These are phyloP conservation scores for Paulownia fortunei DNA, from an alignment of 257 asterid species.

Conservation along the genomic window DNA sequence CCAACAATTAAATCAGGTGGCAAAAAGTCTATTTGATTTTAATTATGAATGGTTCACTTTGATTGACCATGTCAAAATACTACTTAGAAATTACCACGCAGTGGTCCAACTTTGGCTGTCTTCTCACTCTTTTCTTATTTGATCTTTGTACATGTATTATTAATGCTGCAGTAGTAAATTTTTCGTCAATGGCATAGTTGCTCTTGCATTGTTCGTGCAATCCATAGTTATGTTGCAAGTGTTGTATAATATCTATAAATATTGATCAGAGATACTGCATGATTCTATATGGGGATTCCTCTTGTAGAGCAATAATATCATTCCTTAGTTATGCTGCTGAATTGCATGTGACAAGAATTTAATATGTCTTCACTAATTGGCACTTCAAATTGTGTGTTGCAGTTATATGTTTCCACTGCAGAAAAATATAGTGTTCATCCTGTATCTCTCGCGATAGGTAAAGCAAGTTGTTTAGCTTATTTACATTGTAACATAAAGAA, in stretches of 20 bases:
- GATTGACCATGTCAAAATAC: constrained; percentile 14
- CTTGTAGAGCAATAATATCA: constrained; percentile 4
- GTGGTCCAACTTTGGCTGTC: not conserved
- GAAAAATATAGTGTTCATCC: constrained; percentile 66
- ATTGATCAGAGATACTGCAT: constrained; percentile 21
- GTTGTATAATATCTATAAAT: not conserved
- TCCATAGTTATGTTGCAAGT: not conserved
- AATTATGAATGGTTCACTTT: not conserved
- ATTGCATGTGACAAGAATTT: constrained; percentile 11
- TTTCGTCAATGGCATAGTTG: not conserved
- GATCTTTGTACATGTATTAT: not conserved
- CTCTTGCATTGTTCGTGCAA: not conserved
- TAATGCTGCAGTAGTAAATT: not conserved
- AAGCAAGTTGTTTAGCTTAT: constrained; percentile 4
- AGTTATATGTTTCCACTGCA: constrained; percentile 70
- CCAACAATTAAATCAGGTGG: not conserved
- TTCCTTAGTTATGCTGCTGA: not conserved
- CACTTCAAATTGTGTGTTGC: constrained; percentile 37
- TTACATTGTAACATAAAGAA: not conserved
- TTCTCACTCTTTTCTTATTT: constrained; percentile 6
- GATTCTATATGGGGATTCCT: not conserved
- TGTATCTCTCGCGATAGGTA: constrained; percentile 86
- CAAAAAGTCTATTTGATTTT: not conserved
- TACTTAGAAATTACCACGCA: constrained; percentile 7
- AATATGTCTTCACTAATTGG: constrained; percentile 20